Evolutionary conservation across 1,139 yeast species (phyloP).

Genomic region (Hanseniaspora gamundiae): DNA sequence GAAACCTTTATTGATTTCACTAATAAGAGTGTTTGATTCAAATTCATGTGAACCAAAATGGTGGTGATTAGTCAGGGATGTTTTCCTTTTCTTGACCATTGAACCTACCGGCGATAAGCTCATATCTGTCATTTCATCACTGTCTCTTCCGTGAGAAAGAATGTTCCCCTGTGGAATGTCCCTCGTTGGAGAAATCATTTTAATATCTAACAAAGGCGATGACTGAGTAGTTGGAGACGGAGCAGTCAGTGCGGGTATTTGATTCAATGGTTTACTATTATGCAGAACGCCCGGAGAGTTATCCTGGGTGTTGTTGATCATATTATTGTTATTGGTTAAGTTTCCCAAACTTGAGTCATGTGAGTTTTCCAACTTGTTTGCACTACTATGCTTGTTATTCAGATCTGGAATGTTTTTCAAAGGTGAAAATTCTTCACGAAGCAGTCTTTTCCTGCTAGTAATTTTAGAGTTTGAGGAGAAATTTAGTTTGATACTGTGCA

Average conservation of each 20-base stretch:
- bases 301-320: background rate
- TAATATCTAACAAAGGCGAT: conserved; percentile 3
- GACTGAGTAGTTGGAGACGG: conserved; percentile 3
- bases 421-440: background rate
- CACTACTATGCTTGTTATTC: conserved; percentile 2
- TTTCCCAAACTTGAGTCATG: conserved; percentile 2
- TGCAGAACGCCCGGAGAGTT: conserved; percentile 5
- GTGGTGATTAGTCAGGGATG: background rate
- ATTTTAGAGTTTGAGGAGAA: conserved; percentile 4
- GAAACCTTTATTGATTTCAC: conserved; percentile 19
- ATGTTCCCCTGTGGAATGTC: background rate
- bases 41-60: background rate
- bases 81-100: background rate
- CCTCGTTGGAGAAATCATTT: conserved; percentile 4
- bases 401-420: conserved; percentile 1
- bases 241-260: conserved; percentile 3
- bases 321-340: conserved; percentile 2
- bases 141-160: no score
- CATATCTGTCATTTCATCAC: background rate
- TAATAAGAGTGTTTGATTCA: conserved; percentile 1
- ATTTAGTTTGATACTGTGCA: conserved; percentile 4
- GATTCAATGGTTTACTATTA: conserved; percentile 4
- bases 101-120: background rate
- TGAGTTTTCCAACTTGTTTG: conserved; percentile 4
- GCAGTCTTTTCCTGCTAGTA: background rate